These are phyloP conservation scores for Neofusicoccum parvum DNA, from an alignment of 2,329 filamentous ascomycete species.

Conservation along the genomic window DNA sequence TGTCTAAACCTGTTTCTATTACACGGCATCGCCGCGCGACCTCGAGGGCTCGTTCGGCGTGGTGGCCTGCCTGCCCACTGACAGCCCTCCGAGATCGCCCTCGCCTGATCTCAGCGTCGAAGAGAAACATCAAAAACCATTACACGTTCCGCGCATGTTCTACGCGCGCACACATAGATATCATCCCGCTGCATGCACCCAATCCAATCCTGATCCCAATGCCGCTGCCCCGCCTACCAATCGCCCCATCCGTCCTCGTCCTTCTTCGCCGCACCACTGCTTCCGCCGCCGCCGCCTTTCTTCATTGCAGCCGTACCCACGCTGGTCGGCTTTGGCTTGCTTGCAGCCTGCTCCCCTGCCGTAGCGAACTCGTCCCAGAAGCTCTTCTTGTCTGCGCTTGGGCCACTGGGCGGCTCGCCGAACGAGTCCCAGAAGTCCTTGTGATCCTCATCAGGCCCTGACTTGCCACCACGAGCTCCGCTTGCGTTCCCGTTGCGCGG, in stretches of 20 bases:
- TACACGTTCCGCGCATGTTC: not conserved
- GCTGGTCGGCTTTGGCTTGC: conserved; percentile 47
- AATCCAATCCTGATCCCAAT: conserved; percentile 16
- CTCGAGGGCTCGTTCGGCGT: not conserved
- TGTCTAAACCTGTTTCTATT: not conserved
- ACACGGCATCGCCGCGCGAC: not conserved
- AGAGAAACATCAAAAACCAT: conserved; percentile 1
- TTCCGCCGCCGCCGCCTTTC: conserved; percentile 40
- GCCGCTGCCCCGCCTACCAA: conserved; percentile 39
- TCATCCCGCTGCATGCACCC: not conserved
- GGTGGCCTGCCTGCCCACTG: not conserved
- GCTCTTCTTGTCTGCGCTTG: conserved; percentile 54
- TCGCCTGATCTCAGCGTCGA: not conserved
- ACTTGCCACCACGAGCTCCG: conserved; percentile 27
- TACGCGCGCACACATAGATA: not conserved
- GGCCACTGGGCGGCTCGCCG: conserved; percentile 62
- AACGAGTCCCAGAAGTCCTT: conserved; percentile 94
- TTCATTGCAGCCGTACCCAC: conserved; percentile 69
- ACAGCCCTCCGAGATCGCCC: not conserved
- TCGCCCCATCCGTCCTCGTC: conserved; percentile 63
- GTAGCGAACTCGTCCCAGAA: conserved; percentile 54
- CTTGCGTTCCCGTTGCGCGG: conserved; percentile 20
- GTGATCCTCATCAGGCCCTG: conserved; percentile 48
- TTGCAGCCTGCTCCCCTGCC: conserved; percentile 32
- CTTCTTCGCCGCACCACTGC: conserved; percentile 40